Conservation (phyloP, 2,329 filamentous ascomycete species). For the Beauveria sp. region DNA sequence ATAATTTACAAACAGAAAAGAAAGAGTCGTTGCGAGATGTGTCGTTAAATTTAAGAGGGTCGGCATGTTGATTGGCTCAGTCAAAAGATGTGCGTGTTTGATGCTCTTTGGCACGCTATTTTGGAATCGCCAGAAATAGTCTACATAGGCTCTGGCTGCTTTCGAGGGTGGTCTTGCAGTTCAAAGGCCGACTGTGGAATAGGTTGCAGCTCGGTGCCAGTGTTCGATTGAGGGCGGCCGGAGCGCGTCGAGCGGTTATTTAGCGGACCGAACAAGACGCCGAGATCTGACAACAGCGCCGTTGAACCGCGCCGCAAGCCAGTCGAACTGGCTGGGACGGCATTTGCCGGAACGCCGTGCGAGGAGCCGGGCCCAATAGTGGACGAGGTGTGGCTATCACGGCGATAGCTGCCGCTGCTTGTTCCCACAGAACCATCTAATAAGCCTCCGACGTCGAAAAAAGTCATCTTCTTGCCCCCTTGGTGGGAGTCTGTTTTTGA, state of each 20-base stretch:
- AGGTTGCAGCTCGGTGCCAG: slow-evolving; percentile 37
- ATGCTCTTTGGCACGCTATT: not conserved
- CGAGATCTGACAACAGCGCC: slow-evolving; percentile 51
- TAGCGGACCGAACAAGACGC: slow-evolving; percentile 41
- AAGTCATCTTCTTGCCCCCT: slow-evolving; percentile 50
- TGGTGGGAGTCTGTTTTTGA: slow-evolving; percentile 19
- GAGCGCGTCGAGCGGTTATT: slow-evolving; percentile 22
- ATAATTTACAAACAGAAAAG: slow-evolving; percentile 3
- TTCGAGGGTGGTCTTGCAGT: slow-evolving; percentile 23
- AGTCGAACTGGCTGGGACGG: slow-evolving; percentile 34
- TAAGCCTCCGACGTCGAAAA: slow-evolving; percentile 79
- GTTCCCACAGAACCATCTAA: slow-evolving; percentile 42
- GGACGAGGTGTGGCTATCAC: slow-evolving; percentile 35
- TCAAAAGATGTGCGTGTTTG: not conserved
- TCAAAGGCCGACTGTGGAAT: slow-evolving; percentile 36
- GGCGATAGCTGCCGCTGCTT: slow-evolving; percentile 26
- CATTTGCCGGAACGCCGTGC: slow-evolving; percentile 32
- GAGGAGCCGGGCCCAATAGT: slow-evolving; percentile 31
- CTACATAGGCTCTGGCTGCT: slow-evolving; percentile 25
- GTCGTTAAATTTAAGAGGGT: not conserved
- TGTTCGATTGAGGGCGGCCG: slow-evolving; percentile 23
- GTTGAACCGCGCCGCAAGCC: slow-evolving; percentile 48
- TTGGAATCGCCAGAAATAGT: slow-evolving; percentile 30
- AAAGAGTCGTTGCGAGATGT: not conserved
- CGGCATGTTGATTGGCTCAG: not conserved